Base-by-base conservation (phyloP, 495 filamentous ascomycete species). In the Articulospora tetracladia region DNA sequence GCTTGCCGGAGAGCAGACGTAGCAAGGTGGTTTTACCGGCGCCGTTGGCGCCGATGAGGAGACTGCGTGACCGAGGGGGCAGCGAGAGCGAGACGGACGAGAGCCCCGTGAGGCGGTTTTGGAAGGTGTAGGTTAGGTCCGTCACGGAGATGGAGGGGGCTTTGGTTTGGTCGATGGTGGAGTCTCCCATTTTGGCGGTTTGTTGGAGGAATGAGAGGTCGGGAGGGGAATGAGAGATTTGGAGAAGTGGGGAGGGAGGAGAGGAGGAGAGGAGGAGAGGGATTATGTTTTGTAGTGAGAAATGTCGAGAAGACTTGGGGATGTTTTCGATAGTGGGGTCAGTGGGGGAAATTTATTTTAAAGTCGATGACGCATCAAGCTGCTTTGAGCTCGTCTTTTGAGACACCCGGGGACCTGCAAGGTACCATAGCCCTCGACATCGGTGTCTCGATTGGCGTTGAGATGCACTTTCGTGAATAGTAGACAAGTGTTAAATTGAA, bases 21-120 rank as follows among this genome's bases (percentile, higher is more conserved):
- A 99, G 88, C 30, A 99, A 85, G 2, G 94, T 98, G 22, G 95
- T 98, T 70, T 99, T 99, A 44, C 94, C 94, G 19, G 95, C 93
- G 68, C 94, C 94, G 73, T 99, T 99, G 59, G 95, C 94, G 69
- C 94, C 94, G 68, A 98, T 96, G 11, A 99, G 79, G 2, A 99
- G 82, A 0, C 93, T 96, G 62, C 95, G 89, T 62, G 89, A 92
- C 49, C 86, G 83, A 2, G 91, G 72, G 6, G 94, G 95, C 7
- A 99, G 83, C 61, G 81, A 73, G 49, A 99, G 82, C 59, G 71
- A 76, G 64, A 98, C 79, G 71, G 88, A 62, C 50, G 78, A 70
- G 22, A 99, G 79, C 55, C 92, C 94, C 10, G 78, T 79, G 19
- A 84, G 83, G 67, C 85, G 83, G 78, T 96, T 89, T 19, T 87